Conservation (phyloP, 352 stramenopile genomes). For the Globisporangium recalcitrans region DNA sequence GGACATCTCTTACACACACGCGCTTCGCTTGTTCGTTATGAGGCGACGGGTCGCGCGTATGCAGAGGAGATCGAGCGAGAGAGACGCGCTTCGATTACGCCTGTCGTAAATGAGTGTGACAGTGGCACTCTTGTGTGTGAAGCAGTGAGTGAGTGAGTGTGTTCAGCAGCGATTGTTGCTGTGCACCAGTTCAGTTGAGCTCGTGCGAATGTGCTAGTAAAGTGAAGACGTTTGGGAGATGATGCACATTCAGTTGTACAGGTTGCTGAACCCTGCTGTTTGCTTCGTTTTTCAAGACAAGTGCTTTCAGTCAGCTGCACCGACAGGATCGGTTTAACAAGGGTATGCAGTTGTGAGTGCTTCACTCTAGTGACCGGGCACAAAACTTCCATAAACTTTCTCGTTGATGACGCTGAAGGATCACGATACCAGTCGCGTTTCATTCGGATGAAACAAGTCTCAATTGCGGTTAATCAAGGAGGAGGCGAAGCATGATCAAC, state of each 20-base stretch:
- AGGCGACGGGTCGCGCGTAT: background rate
- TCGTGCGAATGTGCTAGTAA: too few relatives aligned
- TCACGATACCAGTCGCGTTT: background rate
- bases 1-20: background rate
- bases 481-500: too few relatives aligned
- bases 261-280: too few relatives aligned
- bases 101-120: background rate
- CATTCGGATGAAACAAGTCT: too few relatives aligned
- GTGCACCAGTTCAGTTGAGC: too few relatives aligned
- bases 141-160: background rate
- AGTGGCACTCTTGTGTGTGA: background rate
- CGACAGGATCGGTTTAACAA: background rate
- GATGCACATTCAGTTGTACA: too few relatives aligned
- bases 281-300: too few relatives aligned
- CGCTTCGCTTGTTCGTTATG: background rate
- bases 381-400: too few relatives aligned
- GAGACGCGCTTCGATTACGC: constrained; percentile 3
- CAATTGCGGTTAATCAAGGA: too few relatives aligned
- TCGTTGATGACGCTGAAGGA: background rate
- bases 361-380: too few relatives aligned
- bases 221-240: too few relatives aligned
- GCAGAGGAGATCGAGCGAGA: background rate
- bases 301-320: too few relatives aligned
- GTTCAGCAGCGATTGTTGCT: background rate
- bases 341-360: background rate